These are phyloP conservation scores for Mrakia frigida DNA, from an alignment of 768 basidiomycete genomes.

Conservation along the genomic window DNA sequence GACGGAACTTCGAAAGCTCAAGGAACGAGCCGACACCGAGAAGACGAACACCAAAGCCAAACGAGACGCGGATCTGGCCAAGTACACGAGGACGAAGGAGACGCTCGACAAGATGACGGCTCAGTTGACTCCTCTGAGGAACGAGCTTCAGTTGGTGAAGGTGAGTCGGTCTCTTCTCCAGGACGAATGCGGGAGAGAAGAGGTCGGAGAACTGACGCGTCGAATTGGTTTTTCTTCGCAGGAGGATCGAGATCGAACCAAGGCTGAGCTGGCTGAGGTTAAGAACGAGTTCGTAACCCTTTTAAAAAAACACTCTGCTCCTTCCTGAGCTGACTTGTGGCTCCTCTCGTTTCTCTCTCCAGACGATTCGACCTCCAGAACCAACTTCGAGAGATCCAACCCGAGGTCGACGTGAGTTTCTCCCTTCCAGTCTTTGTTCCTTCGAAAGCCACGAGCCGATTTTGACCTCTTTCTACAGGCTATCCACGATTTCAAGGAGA, in stretches of 20 bases:
- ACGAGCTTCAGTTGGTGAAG: constrained; percentile 9
- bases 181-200: not conserved
- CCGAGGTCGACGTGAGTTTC: constrained; percentile 13
- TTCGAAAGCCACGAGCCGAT: no score
- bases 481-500: constrained; percentile 1
- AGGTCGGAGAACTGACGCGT: not conserved
- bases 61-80: constrained; percentile 8
- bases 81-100: constrained; percentile 14
- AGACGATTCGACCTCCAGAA: constrained; percentile 4
- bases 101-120: constrained; percentile 5
- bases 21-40: constrained; percentile 15
- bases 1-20: constrained; percentile 15
- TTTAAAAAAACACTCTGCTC: not conserved
- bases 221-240: not conserved
- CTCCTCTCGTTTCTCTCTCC: not conserved
- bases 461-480: not conserved
- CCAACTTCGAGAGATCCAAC: constrained; percentile 10
- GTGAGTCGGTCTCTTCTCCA: not conserved
- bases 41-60: constrained; percentile 21
- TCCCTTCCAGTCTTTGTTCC: no score
- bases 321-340: not conserved
- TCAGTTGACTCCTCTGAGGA: constrained; percentile 11
- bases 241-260: constrained; percentile 5
- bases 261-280: not conserved
- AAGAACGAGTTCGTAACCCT: constrained; percentile 7